Evolutionary conservation across 2,329 filamentous ascomycete species (phyloP), one percentile per base, ranked within the genome.

Genomic region (Aureobasidium sp.): DNA sequence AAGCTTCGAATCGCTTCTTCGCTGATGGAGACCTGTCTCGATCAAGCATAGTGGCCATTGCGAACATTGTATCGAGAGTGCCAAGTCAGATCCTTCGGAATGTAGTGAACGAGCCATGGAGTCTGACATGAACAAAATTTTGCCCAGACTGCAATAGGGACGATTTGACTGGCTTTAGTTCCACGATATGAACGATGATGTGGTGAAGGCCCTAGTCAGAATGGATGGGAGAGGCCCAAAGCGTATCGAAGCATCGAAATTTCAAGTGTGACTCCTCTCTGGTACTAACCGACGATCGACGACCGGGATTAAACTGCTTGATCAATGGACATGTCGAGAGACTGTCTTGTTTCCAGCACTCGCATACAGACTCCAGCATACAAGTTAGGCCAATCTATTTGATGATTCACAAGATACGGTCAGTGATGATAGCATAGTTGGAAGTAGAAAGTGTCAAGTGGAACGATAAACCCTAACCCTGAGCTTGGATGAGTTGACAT

Each of bases 41-140:
- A 11, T 71, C 75, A 1, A 78, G 76, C 23, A 77, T 81, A 16
- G 76, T 79, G 0, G 82, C 80, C 75, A 87, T 81, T 1, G 84
- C 83, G 1, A 87, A 73, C 0, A 87, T 78, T 64, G 85, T 82
- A 58, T 87, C 86, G 0, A 87, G 70, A 3, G 86, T 69, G 0
- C 82, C 83, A 0, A 87, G 76, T 85, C 84, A 87, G 0, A 84
- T 81, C n/a, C 80, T 78, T 0, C 83, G 76, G 0, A 81, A 78
- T 4, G 73, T 76, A 0, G 70, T 75, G 45, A 80, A 75, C 20
- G 54, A 43, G 16, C 10, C 25, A 27, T n/a, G 33, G 54, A 38
- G 11, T 58, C 54, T 13, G 54, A 58, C 3, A 45, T 58, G 38
- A 43, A 1, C 36, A 58, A 58, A 25, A 43, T 45, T 4, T 9